Evolutionary conservation across 768 basidiomycete species (phyloP).

Genomic region (Auricularia cornea): DNA sequence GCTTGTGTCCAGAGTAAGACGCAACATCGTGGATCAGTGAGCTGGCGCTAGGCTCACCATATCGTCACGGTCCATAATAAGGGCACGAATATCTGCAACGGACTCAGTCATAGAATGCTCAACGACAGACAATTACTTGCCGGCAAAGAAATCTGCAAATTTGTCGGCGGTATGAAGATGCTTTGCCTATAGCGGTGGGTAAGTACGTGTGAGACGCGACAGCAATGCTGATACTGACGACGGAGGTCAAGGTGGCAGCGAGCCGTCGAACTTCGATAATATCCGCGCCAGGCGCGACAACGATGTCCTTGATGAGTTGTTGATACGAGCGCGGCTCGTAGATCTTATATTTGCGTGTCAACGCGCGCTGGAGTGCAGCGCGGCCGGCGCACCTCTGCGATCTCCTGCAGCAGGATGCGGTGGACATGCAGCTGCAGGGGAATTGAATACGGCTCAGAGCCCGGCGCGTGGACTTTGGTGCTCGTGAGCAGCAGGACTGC

Average conservation of each 20-base stretch:
- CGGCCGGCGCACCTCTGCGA: constrained; percentile 46
- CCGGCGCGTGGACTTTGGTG: background rate
- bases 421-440: constrained; percentile 55
- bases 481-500: constrained; percentile 54
- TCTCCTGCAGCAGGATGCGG: constrained; percentile 59
- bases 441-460: constrained; percentile 39
- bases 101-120: too few species aligned
- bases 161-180: constrained; percentile 48
- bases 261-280: constrained; percentile 35
- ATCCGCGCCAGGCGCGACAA: constrained; percentile 37
- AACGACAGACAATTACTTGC: background rate
- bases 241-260: constrained; percentile 36
- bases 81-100: constrained; percentile 39
- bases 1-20: background rate
- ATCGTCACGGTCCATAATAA: constrained; percentile 53
- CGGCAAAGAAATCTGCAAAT: constrained; percentile 51
- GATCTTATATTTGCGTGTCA: constrained; percentile 35
- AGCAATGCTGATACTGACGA: constrained; percentile 19
- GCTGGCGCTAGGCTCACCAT: constrained; percentile 39
- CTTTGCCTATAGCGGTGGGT: constrained; percentile 29
- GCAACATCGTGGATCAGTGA: too few species aligned
- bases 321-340: constrained; percentile 48
- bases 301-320: constrained; percentile 39
- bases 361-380: background rate
- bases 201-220: constrained; percentile 1